Conservation (phyloP, 2,329 filamentous ascomycete genomes). For the Xylaria hypoxylon region DNA sequence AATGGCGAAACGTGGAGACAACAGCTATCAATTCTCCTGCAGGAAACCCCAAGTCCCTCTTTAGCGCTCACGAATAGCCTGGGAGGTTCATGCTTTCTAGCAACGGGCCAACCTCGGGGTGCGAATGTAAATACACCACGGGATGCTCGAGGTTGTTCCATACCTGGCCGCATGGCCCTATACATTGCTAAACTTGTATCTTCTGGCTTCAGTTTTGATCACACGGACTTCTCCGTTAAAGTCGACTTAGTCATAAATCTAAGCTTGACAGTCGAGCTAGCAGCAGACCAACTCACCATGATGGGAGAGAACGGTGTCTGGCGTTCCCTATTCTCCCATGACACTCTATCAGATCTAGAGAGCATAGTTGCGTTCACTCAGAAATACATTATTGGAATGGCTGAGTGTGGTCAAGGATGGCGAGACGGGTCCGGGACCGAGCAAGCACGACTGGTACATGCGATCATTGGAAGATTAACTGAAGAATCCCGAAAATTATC, state of each 20-base stretch:
- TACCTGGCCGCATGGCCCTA: constrained; percentile 79
- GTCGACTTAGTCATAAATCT: constrained; percentile 65
- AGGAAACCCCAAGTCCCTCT: constrained; percentile 66
- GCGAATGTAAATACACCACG: constrained; percentile 53
- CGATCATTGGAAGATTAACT: constrained; percentile 59
- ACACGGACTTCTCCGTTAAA: constrained; percentile 57
- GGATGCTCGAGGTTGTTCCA: constrained; percentile 77
- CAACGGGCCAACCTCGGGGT: constrained; percentile 52
- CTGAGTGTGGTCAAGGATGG: constrained; percentile 55
- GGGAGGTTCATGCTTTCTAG: constrained; percentile 76
- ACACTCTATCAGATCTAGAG: constrained; percentile 56
- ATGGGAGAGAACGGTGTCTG: constrained; percentile 61
- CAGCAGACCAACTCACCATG: constrained; percentile 65
- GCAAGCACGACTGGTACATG: constrained; percentile 54
- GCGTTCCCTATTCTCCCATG: constrained; percentile 53
- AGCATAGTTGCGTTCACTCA: constrained; percentile 58
- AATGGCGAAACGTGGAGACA: constrained; percentile 72
- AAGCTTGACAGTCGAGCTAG: constrained; percentile 62
- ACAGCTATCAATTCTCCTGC: constrained; percentile 68
- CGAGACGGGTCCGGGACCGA: constrained; percentile 50
- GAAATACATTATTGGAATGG: constrained; percentile 52
- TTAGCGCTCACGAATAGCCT: constrained; percentile 80
- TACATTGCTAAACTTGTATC: constrained; percentile 73
- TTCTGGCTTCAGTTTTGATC: constrained; percentile 54
- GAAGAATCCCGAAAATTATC: constrained; percentile 57